These are phyloP conservation scores for Stagonosporopsis vannaccii DNA, from an alignment of 2,329 filamentous ascomycete species.

Conservation along the genomic window DNA sequence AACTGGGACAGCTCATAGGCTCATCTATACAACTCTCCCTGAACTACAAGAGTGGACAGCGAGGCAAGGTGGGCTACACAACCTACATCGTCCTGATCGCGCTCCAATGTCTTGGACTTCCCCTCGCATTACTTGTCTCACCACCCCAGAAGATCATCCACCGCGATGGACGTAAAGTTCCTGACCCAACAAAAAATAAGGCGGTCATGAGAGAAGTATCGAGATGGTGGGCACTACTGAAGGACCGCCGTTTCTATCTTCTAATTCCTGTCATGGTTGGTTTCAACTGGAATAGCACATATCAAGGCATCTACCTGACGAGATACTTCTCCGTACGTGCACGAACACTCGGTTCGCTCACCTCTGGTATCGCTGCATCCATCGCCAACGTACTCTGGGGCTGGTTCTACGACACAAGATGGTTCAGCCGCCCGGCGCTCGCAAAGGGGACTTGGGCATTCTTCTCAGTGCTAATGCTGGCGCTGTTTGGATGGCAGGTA, in stretches of 20 bases:
- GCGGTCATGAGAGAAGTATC: constrained; percentile 49
- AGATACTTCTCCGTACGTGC: constrained; percentile 62
- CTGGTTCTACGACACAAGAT: constrained; percentile 58
- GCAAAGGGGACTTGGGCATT: constrained; percentile 55
- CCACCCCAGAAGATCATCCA: constrained; percentile 57
- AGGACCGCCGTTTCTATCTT: constrained; percentile 56
- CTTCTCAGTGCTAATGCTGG: constrained; percentile 54
- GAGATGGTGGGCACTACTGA: constrained; percentile 51
- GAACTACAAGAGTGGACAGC: constrained; percentile 54
- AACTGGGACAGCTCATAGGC: constrained; percentile 62
- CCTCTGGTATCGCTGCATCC: constrained; percentile 56
- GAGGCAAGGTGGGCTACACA: constrained; percentile 57
- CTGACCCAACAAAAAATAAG: constrained; percentile 49
- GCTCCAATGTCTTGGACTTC: constrained; percentile 56
- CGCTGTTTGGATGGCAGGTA: constrained; percentile 58
- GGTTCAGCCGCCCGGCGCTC: constrained; percentile 50
- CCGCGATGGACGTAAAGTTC: constrained; percentile 47
- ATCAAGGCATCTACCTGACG: constrained; percentile 61
- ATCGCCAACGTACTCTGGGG: constrained; percentile 59
- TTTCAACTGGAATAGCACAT: constrained; percentile 61
- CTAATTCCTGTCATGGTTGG: constrained; percentile 59
- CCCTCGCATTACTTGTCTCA: constrained; percentile 55
- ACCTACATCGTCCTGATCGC: constrained; percentile 52
- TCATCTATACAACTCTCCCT: constrained; percentile 60
- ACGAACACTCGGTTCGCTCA: constrained; percentile 56